Evolutionary conservation across 768 basidiomycete genomes (phyloP).

Genomic region (Mycena galopus): DNA sequence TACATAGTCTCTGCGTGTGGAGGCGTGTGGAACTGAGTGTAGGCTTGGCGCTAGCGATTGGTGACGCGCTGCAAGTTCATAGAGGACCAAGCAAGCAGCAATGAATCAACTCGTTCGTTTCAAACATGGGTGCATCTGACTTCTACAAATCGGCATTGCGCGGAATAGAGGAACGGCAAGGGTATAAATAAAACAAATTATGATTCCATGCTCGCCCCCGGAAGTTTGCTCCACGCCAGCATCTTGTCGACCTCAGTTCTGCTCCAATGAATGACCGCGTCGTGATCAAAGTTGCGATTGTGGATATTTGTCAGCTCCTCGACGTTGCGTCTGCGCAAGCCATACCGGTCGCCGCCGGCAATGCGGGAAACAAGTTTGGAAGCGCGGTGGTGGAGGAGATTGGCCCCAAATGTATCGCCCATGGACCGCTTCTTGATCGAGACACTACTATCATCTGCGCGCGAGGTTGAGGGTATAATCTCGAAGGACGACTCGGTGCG

Average conservation of each 20-base stretch:
- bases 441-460: background rate
- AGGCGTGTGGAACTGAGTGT: too few relatives aligned
- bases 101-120: too few relatives aligned
- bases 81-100: too few relatives aligned
- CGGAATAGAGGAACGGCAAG: background rate
- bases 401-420: background rate
- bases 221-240: conserved; percentile 17
- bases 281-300: conserved; percentile 27
- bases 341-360: conserved; percentile 1
- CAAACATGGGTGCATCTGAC: background rate
- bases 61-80: too few relatives aligned
- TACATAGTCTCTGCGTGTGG: too few relatives aligned
- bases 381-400: background rate
- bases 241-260: conserved; percentile 24
- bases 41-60: too few relatives aligned
- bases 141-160: background rate
- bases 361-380: background rate
- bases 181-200: background rate
- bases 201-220: background rate
- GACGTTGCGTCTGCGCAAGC: conserved; percentile 10
- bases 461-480: background rate
- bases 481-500: background rate
- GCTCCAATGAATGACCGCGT: conserved; percentile 20
- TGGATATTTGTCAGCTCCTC: conserved; percentile 26
- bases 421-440: background rate